A percentile compares a stretch with the other conserved stretches of the same genome.
Evolutionary conservation across 2,329 filamentous ascomycete genomes (phyloP).

Genomic region (Calonectria pteridis): DNA sequence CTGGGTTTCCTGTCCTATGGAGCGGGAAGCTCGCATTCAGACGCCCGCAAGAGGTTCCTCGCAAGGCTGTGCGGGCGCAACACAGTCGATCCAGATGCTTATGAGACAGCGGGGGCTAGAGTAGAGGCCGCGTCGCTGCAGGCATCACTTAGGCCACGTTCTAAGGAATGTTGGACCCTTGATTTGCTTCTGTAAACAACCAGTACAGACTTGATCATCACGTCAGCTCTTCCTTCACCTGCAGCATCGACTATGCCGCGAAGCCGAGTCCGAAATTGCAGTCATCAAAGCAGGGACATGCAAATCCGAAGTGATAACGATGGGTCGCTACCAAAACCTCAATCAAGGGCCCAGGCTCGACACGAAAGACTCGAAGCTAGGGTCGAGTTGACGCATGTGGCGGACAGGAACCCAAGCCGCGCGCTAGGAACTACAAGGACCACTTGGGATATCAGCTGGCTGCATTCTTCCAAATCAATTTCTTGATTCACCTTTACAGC

Average conservation of each 20-base stretch:
- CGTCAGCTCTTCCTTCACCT: not conserved
- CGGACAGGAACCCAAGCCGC: not conserved
- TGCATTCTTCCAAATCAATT: slow-evolving; percentile 1
- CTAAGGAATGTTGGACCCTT: slow-evolving; percentile 12
- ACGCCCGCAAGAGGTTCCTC: slow-evolving; percentile 45
- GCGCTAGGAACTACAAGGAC: not conserved
- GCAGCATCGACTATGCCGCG: not conserved
- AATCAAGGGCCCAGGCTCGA: not conserved
- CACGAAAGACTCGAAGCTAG: not conserved
- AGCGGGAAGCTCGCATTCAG: slow-evolving; percentile 45
- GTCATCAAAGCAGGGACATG: slow-evolving; percentile 9
- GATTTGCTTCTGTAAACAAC: not conserved
- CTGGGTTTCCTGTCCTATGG: slow-evolving; percentile 32
- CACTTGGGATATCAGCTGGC: not conserved
- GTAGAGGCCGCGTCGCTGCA: slow-evolving; percentile 22
- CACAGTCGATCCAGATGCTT: slow-evolving; percentile 28
- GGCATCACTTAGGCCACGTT: slow-evolving; percentile 13
- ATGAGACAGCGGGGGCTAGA: slow-evolving; percentile 25
- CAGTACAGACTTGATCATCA: not conserved
- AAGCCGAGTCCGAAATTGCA: not conserved
- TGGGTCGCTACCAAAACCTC: not conserved
- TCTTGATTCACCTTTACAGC: not conserved
- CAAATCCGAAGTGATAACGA: slow-evolving; percentile 17
- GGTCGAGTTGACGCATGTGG: not conserved
- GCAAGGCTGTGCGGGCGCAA: slow-evolving; percentile 48